Evolutionary conservation across 2,329 filamentous ascomycete genomes (phyloP), one percentile per base, ranked within the genome.

Genomic region (Aspergillus sojae): DNA sequence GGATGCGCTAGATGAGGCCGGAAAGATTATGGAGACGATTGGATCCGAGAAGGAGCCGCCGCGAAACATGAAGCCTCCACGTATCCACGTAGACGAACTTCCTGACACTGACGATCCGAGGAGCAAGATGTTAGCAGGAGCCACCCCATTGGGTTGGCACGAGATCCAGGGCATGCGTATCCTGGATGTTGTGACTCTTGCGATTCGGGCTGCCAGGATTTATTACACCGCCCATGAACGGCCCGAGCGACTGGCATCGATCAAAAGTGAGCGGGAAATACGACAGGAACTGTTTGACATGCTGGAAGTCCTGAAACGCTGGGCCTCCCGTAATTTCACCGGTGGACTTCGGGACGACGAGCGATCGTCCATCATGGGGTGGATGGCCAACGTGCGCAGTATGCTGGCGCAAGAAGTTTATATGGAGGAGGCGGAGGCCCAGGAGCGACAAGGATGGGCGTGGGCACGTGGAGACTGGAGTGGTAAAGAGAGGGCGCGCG

Each of bases 211-310:
- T 1, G 95, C 95, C 58, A 97, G 96, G 80, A 90, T 96, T 72
- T 99, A 98, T 80, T 98, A 99, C 79, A 97, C 94, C 0, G 87
- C 93, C 4, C 95, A 98, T 75, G 91, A 96, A 72, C 86, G 94
- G 59, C 93, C 94, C 1, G 90, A 95, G 70, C 89, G 92, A 43
- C 83, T 98, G 21, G 92, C 95, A 72, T 83, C 90, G 32, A 96
- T 98, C 79, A 94, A 92, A 77, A 89, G 92, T 0, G 95, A 99
- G 77, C 92, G 90, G 66, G 86, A 91, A 68, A 90, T 99, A 55
- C 89, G 95, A 48, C 85, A 90, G 57, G 94, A 98, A 71, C 82
- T 98, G 10, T 86, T 97, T 46, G 86, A 88, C 62, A 92, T 97
- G 48, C 89, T 99, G 77, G 95, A 99, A 70, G 89, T 96, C 3